A percentile compares a stretch with the other conserved stretches of the same genome.
Conservation (phyloP, 257 asterid genomes). For the Nyctanthes arbortristis region DNA sequence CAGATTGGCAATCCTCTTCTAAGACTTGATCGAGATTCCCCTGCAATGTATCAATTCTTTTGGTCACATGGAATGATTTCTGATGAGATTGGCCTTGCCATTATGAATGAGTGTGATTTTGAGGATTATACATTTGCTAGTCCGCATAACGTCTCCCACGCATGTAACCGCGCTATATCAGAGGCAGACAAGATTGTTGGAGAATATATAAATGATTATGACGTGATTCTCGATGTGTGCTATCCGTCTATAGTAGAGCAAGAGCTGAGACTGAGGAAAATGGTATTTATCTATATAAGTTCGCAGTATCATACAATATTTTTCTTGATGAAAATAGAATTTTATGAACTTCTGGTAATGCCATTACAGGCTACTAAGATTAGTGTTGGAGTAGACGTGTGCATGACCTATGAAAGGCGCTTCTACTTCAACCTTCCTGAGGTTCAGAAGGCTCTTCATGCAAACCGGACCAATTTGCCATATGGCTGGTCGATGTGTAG, state of each 20-base stretch:
- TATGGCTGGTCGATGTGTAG: constrained; percentile 85
- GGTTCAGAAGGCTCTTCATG: constrained; percentile 95
- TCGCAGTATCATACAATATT: no score
- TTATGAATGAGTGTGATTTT: constrained; percentile 79
- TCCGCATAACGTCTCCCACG: constrained; percentile 70
- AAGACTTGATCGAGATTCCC: constrained; percentile 80
- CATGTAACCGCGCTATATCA: constrained; percentile 62
- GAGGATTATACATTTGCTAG: constrained; percentile 74
- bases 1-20: constrained; percentile 98
- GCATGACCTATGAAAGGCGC: constrained; percentile 79
- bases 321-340: background rate
- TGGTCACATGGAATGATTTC: constrained; percentile 99
- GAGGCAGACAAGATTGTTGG: constrained; percentile 73
- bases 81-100: constrained; percentile 76
- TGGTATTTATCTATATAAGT: constrained; percentile 64
- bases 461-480: constrained; percentile 81
- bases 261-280: constrained; percentile 70
- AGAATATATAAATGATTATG: constrained; percentile 69
- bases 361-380: constrained; percentile 76
- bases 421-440: constrained; percentile 92
- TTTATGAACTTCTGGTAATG: background rate
- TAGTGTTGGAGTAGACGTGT: constrained; percentile 83
- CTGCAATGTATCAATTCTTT: constrained; percentile 76
- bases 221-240: constrained; percentile 91
- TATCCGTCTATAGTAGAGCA: constrained; percentile 93